Conservation (phyloP, 73 alveolate genomes). For the Paraurostyla sp. region DNA sequence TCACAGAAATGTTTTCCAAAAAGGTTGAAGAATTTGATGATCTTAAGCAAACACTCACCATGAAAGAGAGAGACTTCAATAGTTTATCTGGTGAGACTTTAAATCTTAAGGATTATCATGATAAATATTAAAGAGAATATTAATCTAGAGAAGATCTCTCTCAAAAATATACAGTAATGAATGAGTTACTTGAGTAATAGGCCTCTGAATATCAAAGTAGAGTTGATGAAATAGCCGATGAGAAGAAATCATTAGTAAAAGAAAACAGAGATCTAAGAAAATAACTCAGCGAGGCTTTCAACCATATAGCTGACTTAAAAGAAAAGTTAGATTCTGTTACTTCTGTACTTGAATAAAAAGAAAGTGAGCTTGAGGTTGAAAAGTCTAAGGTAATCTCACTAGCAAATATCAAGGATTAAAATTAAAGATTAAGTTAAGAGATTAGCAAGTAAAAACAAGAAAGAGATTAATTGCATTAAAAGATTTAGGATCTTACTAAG, state of each 20-base stretch:
- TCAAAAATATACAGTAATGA: not conserved
- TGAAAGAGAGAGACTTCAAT: constrained; percentile 8
- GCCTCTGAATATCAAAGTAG: constrained; percentile 26
- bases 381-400: constrained; percentile 19
- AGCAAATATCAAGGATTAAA: constrained; percentile 20
- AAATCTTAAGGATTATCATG: constrained; percentile 16
- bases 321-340: not conserved
- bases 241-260: not conserved
- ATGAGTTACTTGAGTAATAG: constrained; percentile 13
- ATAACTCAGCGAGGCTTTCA: not conserved
- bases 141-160: not conserved
- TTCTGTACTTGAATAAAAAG: not conserved
- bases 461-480: constrained; percentile 9
- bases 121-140: constrained; percentile 17
- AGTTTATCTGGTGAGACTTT: not conserved
- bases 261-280: constrained; percentile 11
- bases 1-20: constrained; percentile 58
- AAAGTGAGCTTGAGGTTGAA: not conserved
- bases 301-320: constrained; percentile 23
- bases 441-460: not conserved
- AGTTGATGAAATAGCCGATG: constrained; percentile 5
- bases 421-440: not conserved
- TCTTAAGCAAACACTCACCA: not conserved
- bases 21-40: constrained; percentile 57
- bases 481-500: not conserved